phyloP scores from a whole-genome alignment of 345 rosid genomes.

The Linum lewisii region DNA sequence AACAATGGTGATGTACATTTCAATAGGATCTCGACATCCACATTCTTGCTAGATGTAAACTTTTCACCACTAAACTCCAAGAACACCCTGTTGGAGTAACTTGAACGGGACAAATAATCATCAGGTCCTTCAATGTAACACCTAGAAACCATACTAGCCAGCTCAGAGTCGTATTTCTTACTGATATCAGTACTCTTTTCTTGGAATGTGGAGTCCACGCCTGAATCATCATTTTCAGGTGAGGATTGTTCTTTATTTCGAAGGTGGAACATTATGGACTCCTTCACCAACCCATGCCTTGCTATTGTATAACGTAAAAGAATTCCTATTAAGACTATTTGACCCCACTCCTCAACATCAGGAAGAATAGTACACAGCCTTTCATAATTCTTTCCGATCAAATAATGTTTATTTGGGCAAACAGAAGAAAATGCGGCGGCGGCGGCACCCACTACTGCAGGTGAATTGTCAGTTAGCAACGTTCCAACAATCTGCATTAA shows the following conservation, averaged over 20 bases:
- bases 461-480: slow-evolving; percentile 70
- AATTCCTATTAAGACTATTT: slow-evolving; percentile 65
- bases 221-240: slow-evolving; percentile 36
- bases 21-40: slow-evolving; percentile 68
- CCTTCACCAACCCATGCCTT: slow-evolving; percentile 78
- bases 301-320: slow-evolving; percentile 74
- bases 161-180: slow-evolving; percentile 29
- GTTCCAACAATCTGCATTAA: slow-evolving; percentile 71
- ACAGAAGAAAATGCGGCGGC: slow-evolving; percentile 82
- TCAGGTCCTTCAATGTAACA: slow-evolving; percentile 89
- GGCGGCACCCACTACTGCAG: slow-evolving; percentile 94
- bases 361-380: slow-evolving; percentile 87
- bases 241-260: slow-evolving; percentile 31
- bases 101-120: slow-evolving; percentile 69
- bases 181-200: slow-evolving; percentile 21
- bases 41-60: slow-evolving; percentile 53
- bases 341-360: slow-evolving; percentile 99
- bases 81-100: slow-evolving; percentile 25
- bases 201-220: slow-evolving; percentile 23
- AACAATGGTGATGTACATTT: slow-evolving; percentile 85
- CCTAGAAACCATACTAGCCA: slow-evolving; percentile 46
- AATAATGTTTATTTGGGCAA: slow-evolving; percentile 71
- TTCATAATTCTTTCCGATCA: slow-evolving; percentile 61
- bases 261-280: slow-evolving; percentile 72
- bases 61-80: slow-evolving; percentile 30